A percentile compares a stretch with the other conserved stretches of the same genome.
These are phyloP conservation scores for Aspergillus latus DNA, from an alignment of 2,329 filamentous ascomycete species.

Conservation along the genomic window DNA sequence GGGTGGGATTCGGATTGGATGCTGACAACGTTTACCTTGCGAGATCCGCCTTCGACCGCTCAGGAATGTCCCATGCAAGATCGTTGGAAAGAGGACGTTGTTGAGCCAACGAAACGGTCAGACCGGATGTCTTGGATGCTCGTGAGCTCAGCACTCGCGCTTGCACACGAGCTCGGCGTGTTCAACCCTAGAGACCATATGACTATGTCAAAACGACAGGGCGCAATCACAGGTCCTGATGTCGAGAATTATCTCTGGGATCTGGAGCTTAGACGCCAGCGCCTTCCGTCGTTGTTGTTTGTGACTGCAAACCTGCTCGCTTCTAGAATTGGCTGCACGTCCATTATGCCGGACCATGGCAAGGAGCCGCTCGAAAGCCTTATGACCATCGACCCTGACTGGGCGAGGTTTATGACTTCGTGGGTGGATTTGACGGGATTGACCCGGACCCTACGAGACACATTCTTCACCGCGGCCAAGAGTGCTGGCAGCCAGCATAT, in stretches of 20 bases:
- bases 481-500: not conserved
- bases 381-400: conserved; percentile 41
- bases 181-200: conserved; percentile 36
- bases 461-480: not conserved
- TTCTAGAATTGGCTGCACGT: conserved; percentile 47
- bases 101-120: conserved; percentile 52
- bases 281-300: conserved; percentile 37
- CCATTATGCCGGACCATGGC: conserved; percentile 45
- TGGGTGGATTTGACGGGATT: conserved; percentile 43
- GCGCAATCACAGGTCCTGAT: conserved; percentile 11
- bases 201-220: conserved; percentile 22
- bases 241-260: conserved; percentile 20
- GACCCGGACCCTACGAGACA: conserved; percentile 34
- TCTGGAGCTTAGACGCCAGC: conserved; percentile 27
- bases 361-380: conserved; percentile 22
- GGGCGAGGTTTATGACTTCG: conserved; percentile 46
- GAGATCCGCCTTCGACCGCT: conserved; percentile 35
- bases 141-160: conserved; percentile 51
- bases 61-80: conserved; percentile 34
- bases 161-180: conserved; percentile 53
- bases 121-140: conserved; percentile 61
- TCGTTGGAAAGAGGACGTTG: conserved; percentile 53
- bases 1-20: conserved; percentile 56
- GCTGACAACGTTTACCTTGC: conserved; percentile 42
- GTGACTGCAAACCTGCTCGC: conserved; percentile 50